Conservation (phyloP, 306 rosid species). For the Vigna unguiculata region DNA sequence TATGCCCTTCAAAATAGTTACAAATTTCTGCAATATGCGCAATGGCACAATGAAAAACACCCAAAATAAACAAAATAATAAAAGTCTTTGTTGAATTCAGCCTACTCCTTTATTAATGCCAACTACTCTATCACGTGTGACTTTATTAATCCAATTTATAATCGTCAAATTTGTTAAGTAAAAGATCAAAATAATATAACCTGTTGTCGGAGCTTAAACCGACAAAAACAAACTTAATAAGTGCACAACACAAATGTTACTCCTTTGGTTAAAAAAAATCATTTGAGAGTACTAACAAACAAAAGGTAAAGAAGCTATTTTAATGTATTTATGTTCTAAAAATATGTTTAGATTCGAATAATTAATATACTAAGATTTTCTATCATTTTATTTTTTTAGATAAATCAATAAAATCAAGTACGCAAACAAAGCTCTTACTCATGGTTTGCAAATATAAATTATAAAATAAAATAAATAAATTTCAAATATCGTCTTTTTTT, state of each 20-base stretch:
- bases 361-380: not conserved
- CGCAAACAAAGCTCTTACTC: not conserved
- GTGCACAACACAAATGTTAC: not conserved
- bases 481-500: not conserved
- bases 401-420: not conserved
- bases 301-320: not conserved
- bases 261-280: not conserved
- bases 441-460: not conserved
- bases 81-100: not conserved
- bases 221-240: not conserved
- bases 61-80: not conserved
- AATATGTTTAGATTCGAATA: not conserved
- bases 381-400: not conserved
- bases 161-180: not conserved
- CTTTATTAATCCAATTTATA: constrained; percentile 8
- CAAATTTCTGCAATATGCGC: no score
- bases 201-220: not conserved
- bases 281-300: not conserved
- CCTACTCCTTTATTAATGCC: not conserved
- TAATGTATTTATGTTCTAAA: not conserved
- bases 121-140: not conserved
- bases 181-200: not conserved
- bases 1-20: not conserved
- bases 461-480: not conserved
- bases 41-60: not conserved